Conservation (phyloP, 805 yeast genomes). For the Kluyveromyces wickerhamii region DNA sequence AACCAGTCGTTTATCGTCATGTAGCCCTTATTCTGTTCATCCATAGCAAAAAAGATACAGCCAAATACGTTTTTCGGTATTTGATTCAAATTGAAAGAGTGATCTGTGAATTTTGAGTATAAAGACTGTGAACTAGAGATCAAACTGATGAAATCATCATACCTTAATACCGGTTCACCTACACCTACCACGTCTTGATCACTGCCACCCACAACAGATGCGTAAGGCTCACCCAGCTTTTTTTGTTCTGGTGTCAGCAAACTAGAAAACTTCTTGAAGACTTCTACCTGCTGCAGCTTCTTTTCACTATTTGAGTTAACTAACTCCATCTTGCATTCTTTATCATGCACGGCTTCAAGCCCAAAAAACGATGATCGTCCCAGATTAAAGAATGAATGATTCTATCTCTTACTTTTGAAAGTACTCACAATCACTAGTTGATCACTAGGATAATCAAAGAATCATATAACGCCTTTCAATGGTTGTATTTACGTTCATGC, state of each 20-base stretch:
- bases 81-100: slow-evolving; percentile 39
- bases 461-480: too few relatives aligned
- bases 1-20: slow-evolving; percentile 66
- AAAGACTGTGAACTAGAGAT: slow-evolving; percentile 28
- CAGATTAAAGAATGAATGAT: too few relatives aligned
- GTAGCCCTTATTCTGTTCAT: slow-evolving; percentile 60
- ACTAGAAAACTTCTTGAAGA: slow-evolving; percentile 38
- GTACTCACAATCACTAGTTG: too few relatives aligned
- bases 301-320: slow-evolving; percentile 32
- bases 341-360: too few relatives aligned
- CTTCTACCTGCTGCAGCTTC: slow-evolving; percentile 34
- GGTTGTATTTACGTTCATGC: too few relatives aligned
- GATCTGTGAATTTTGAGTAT: slow-evolving; percentile 29
- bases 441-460: too few relatives aligned
- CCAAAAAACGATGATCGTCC: too few relatives aligned
- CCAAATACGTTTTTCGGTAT: slow-evolving; percentile 55
- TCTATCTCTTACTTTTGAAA: too few relatives aligned
- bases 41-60: slow-evolving; percentile 74
- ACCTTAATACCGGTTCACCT: slow-evolving; percentile 27
- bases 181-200: not conserved
- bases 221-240: slow-evolving; percentile 11
- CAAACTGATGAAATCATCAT: slow-evolving; percentile 31
- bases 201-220: not conserved
- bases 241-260: slow-evolving; percentile 24
- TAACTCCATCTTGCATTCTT: slow-evolving; percentile 35